These are phyloP conservation scores for Trifolium pratense DNA, from an alignment of 306 rosid species.

Conservation along the genomic window DNA sequence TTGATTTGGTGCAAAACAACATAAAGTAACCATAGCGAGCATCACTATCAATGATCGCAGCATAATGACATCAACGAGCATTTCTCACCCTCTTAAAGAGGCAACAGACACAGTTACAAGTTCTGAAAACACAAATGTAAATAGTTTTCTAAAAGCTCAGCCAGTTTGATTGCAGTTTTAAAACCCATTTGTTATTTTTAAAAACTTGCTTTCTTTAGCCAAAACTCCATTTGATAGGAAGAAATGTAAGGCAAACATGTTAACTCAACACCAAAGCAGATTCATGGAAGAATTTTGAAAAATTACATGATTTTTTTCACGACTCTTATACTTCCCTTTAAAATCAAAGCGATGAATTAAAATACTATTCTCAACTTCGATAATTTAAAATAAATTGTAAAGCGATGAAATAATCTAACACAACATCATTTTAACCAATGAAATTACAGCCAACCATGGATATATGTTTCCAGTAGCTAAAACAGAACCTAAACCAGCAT, in stretches of 20 bases:
- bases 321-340: too few relatives aligned
- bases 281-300: too few relatives aligned
- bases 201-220: background rate
- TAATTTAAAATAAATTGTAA: conserved; percentile 6
- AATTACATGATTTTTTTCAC: too few relatives aligned
- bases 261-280: too few relatives aligned
- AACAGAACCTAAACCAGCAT: conserved; percentile 39
- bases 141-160: background rate
- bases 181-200: background rate
- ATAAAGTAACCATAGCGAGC: too few relatives aligned
- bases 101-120: too few relatives aligned
- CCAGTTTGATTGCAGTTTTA: background rate
- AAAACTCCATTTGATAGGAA: background rate
- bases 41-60: too few relatives aligned
- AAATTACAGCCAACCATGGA: conserved; percentile 39
- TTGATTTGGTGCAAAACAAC: too few relatives aligned
- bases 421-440: conserved; percentile 6
- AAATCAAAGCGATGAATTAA: too few relatives aligned
- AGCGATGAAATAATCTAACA: conserved; percentile 29
- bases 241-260: background rate
- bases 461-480: conserved; percentile 33
- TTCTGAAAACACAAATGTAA: background rate
- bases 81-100: too few relatives aligned
- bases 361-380: background rate
- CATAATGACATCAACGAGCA: too few relatives aligned